These are phyloP conservation scores for Dysphania ambrosioides DNA, from an alignment of 148 eudicot genomes.

Conservation along the genomic window DNA sequence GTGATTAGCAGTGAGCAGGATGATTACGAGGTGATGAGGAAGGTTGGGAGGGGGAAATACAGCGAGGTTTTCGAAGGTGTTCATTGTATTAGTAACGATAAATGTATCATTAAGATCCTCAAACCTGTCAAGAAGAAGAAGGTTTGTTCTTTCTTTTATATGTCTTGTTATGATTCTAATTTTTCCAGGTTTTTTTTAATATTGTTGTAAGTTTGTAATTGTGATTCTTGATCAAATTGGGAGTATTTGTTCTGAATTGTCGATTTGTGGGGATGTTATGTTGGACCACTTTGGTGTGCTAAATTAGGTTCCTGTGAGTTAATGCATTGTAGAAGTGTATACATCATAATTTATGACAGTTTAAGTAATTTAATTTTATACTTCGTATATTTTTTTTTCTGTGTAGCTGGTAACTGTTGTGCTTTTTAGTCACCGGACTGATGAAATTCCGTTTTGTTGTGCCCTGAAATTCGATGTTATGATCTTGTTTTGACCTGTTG, in stretches of 20 bases:
- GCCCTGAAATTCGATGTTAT: too few species aligned
- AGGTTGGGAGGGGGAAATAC: slow-evolving; percentile 93
- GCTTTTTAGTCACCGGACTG: too few species aligned
- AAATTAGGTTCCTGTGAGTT: too few species aligned
- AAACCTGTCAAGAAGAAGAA: slow-evolving; percentile 97
- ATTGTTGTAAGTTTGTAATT: background rate
- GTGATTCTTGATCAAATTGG: background rate
- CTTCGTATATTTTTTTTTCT: too few species aligned
- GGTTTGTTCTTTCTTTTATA: slow-evolving; percentile 44
- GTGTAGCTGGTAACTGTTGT: too few species aligned
- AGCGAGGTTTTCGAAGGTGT: slow-evolving; percentile 94
- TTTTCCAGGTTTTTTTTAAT: background rate
- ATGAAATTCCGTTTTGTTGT: too few species aligned
- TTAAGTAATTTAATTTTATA: too few species aligned
- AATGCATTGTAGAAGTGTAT: too few species aligned
- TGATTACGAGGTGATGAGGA: slow-evolving; percentile 94
- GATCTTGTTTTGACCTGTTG: too few species aligned
- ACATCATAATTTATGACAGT: too few species aligned
- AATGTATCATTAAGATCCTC: slow-evolving; percentile 89
- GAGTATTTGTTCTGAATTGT: background rate
- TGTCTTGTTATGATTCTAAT: too few species aligned
- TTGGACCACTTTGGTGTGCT: too few species aligned
- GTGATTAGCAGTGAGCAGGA: slow-evolving; percentile 63
- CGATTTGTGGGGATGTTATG: background rate
- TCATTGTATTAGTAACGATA: slow-evolving; percentile 66